These are phyloP conservation scores for Hippophae rhamnoides DNA, from an alignment of 306 rosid genomes.

Conservation along the genomic window DNA sequence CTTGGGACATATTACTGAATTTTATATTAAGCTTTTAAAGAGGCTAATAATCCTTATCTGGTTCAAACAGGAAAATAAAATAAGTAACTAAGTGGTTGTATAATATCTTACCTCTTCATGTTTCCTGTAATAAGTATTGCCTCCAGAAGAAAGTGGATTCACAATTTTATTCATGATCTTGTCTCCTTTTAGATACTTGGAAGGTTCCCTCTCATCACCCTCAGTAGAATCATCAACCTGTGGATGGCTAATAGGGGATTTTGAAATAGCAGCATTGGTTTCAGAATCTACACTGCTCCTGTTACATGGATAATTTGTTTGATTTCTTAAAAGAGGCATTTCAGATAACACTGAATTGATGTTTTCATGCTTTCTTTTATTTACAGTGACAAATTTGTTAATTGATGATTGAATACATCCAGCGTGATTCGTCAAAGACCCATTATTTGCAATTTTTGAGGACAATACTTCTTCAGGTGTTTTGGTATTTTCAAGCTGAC, in stretches of 20 bases:
- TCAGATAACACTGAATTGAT: constrained; percentile 57
- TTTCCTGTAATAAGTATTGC: constrained; percentile 24
- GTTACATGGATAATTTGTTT: constrained; percentile 28
- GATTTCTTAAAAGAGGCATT: constrained; percentile 73
- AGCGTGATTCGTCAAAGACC: constrained; percentile 21
- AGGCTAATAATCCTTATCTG: neutral
- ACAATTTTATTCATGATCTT: constrained; percentile 21
- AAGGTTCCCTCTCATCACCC: constrained; percentile 29
- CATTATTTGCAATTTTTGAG: constrained; percentile 24
- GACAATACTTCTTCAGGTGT: constrained; percentile 17
- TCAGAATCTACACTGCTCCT: constrained; percentile 24
- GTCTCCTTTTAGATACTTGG: constrained; percentile 38
- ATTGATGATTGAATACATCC: constrained; percentile 66
- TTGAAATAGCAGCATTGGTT: constrained; percentile 22
- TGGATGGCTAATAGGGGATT: constrained; percentile 21
- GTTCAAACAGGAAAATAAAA: neutral
- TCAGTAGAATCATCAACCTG: constrained; percentile 30
- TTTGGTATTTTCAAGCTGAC: constrained; percentile 12
- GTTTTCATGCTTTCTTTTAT: constrained; percentile 65
- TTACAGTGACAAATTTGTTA: constrained; percentile 51
- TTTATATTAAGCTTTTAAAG: neutral
- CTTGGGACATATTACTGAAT: too few relatives aligned
- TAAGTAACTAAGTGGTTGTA: neutral
- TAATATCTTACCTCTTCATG: constrained; percentile 41
- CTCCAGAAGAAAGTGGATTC: constrained; percentile 30